A percentile compares a stretch with the other conserved stretches of the same genome.
Conservation (phyloP, 2,329 filamentous ascomycete genomes). For the Fusarium pseudograminearum region DNA sequence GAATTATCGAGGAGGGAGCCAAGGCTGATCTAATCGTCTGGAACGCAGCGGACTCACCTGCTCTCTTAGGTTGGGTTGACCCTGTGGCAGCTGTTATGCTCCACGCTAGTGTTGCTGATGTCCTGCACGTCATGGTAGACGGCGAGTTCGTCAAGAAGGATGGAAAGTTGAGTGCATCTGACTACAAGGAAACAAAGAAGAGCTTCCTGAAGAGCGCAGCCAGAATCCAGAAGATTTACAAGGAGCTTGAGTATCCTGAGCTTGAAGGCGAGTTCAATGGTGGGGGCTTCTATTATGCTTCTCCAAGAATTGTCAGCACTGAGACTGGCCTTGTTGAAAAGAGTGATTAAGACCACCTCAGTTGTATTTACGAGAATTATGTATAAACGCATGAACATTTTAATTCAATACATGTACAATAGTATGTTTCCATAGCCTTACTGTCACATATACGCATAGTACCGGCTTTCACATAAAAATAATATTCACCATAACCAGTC, state of each 20-base stretch:
- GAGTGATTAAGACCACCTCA: background rate
- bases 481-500: background rate
- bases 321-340: background rate
- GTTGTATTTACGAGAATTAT: background rate
- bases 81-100: slow-evolving; percentile 68
- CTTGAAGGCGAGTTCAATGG: slow-evolving; percentile 45
- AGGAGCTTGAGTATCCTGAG: slow-evolving; percentile 44
- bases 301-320: background rate
- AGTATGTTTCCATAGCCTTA: background rate
- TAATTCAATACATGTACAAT: background rate
- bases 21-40: slow-evolving; percentile 68
- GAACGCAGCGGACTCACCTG: slow-evolving; percentile 60
- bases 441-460: too few relatives aligned
- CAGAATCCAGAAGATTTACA: slow-evolving; percentile 48
- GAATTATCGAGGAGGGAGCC: slow-evolving; percentile 61
- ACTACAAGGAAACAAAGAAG: slow-evolving; percentile 48
- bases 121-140: slow-evolving; percentile 63
- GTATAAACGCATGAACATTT: background rate
- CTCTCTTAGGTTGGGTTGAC: slow-evolving; percentile 66
- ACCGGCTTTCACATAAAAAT: too few relatives aligned
- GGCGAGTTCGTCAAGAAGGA: slow-evolving; percentile 55
- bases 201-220: slow-evolving; percentile 52
- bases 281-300: slow-evolving; percentile 9
- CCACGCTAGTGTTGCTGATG: slow-evolving; percentile 65
- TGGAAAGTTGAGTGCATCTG: slow-evolving; percentile 51